Percentiles rank a stretch among this genome's conserved stretches.
Evolutionary conservation across 2,329 filamentous ascomycete species (phyloP).

Genomic region (Mycogone perniciosa): DNA sequence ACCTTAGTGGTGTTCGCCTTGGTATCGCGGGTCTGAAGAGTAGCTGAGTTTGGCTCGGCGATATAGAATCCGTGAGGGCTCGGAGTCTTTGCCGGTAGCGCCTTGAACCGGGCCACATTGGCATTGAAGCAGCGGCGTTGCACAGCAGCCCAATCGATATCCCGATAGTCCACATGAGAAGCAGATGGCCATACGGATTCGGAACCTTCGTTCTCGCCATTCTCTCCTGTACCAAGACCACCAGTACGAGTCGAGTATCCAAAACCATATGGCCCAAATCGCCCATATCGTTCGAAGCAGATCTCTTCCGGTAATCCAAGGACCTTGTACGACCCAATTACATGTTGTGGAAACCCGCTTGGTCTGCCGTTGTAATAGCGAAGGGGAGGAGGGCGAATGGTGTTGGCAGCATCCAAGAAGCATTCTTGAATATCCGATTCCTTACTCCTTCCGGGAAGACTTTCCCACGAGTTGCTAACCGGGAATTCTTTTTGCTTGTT

Average conservation of each 20-base stretch:
- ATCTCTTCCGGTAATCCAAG: conserved; percentile 75
- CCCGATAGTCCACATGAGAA: conserved; percentile 68
- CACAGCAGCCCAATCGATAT: conserved; percentile 71
- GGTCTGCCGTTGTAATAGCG: conserved; percentile 73
- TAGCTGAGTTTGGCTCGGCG: neutral
- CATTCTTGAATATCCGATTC: conserved; percentile 59
- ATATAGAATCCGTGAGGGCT: conserved; percentile 48
- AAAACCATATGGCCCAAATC: conserved; percentile 81
- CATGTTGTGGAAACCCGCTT: conserved; percentile 74
- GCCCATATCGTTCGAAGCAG: conserved; percentile 88
- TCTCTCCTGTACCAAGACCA: conserved; percentile 77
- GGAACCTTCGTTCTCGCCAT: conserved; percentile 75
- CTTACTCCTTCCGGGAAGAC: conserved; percentile 33
- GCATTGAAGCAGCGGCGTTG: conserved; percentile 66
- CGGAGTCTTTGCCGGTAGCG: conserved; percentile 33
- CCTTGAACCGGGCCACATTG: conserved; percentile 65
- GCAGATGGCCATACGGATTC: conserved; percentile 68
- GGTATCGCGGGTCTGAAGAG: conserved; percentile 1
- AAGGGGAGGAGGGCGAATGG: conserved; percentile 60
- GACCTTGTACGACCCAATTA: conserved; percentile 80
- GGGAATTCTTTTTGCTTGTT: conserved; percentile 19
- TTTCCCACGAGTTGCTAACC: conserved; percentile 29
- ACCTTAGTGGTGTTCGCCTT: neutral
- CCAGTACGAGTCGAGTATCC: conserved; percentile 76
- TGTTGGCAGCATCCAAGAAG: conserved; percentile 65